Conservation (phyloP, 495 filamentous ascomycete genomes). For the Tuber melanosporum region DNA sequence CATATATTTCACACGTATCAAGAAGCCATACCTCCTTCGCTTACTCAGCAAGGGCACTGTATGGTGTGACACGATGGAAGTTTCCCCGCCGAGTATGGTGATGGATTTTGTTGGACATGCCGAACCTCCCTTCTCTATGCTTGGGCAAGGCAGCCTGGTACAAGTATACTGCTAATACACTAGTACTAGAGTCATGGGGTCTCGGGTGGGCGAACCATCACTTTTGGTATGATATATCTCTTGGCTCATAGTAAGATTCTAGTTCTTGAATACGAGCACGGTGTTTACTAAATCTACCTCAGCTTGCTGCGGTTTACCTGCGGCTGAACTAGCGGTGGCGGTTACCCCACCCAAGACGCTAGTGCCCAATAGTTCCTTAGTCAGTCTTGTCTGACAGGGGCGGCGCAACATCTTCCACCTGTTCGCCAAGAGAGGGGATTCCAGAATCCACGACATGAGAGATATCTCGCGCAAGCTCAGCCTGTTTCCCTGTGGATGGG, state of each 20-base stretch:
- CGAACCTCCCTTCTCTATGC: not conserved
- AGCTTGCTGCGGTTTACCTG: too few relatives aligned
- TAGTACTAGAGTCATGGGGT: not conserved
- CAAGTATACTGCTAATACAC: not conserved
- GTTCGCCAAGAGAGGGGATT: too few relatives aligned
- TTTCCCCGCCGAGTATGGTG: not conserved
- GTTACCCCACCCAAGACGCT: too few relatives aligned
- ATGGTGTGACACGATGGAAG: not conserved
- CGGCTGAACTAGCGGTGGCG: accelerated
- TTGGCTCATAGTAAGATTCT: not conserved
- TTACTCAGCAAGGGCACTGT: slow-evolving; percentile 69
- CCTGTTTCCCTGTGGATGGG: too few relatives aligned
- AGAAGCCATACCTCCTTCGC: slow-evolving; percentile 79
- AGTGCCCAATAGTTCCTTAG: too few relatives aligned
- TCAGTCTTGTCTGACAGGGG: too few relatives aligned
- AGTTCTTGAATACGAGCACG: not conserved
- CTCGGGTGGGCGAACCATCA: not conserved
- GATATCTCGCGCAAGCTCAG: too few relatives aligned
- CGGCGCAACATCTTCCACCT: too few relatives aligned
- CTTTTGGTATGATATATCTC: not conserved
- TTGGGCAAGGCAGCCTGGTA: too few relatives aligned
- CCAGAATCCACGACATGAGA: too few relatives aligned
- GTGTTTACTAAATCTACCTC: too few relatives aligned
- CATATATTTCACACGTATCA: slow-evolving; percentile 67
- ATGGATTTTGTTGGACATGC: not conserved